Percentiles rank a stretch among this genome's conserved stretches.
Evolutionary conservation across 1,139 yeast species (phyloP).

Genomic region (Yamadazyma diddensiae): DNA sequence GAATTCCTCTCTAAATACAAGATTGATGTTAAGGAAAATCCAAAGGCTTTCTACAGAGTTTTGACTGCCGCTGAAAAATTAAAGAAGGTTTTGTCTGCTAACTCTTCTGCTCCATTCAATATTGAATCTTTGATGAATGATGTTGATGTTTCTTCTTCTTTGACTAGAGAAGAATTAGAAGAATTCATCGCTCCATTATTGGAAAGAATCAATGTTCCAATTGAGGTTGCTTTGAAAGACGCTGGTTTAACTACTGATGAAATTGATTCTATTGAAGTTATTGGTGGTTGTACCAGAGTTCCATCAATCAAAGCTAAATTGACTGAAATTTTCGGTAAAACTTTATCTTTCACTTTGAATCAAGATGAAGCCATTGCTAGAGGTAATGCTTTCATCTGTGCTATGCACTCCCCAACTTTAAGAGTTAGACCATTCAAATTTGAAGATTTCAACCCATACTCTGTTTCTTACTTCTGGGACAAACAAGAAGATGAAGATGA

Average conservation of each 20-base stretch:
- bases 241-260: conserved; percentile 74
- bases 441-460: conserved; percentile 88
- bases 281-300: conserved; percentile 98
- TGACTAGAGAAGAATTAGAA: conserved; percentile 92
- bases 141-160: conserved; percentile 87
- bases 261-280: conserved; percentile 86
- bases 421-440: conserved; percentile 99
- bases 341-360: conserved; percentile 89
- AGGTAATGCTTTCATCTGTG: conserved; percentile 99
- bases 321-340: conserved; percentile 79
- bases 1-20: conserved; percentile 90
- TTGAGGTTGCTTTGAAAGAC: conserved; percentile 76
- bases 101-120: conserved; percentile 90
- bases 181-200: conserved; percentile 81
- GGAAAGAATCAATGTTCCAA: conserved; percentile 70
- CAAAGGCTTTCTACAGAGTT: conserved; percentile 94
- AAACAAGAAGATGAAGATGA: conserved; percentile 89
- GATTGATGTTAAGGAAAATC: conserved; percentile 85
- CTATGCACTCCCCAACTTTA: conserved; percentile 97
- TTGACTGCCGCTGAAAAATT: conserved; percentile 87
- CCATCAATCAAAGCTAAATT: conserved; percentile 86
- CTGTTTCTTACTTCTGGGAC: conserved; percentile 95
- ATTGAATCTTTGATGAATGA: conserved; percentile 97
- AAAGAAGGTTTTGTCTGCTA: conserved; percentile 96
- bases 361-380: conserved; percentile 99